Percentiles rank a stretch among this genome's conserved stretches.
These are phyloP conservation scores for Pochonia chlamydosporia DNA, from an alignment of 2,329 filamentous ascomycete species.

Conservation along the genomic window DNA sequence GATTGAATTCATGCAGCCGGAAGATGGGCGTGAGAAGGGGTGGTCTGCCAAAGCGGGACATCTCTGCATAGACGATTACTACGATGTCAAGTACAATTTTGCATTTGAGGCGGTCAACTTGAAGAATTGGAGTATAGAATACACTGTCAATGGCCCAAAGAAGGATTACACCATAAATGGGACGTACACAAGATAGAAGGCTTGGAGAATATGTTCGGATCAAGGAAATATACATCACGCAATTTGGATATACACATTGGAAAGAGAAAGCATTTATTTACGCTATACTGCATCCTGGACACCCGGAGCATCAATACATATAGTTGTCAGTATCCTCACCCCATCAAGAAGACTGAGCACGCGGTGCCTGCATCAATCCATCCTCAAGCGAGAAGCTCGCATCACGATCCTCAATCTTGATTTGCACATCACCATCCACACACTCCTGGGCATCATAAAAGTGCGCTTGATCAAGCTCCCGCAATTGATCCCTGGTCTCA, in stretches of 20 bases:
- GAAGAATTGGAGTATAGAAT: slow-evolving; percentile 52
- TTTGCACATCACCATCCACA: not conserved
- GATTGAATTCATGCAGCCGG: slow-evolving; percentile 51
- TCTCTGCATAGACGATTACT: slow-evolving; percentile 66
- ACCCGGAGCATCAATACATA: too few relatives aligned
- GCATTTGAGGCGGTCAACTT: slow-evolving; percentile 52
- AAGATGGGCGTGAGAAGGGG: slow-evolving; percentile 28
- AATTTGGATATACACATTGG: too few relatives aligned
- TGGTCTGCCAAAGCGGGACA: slow-evolving; percentile 64
- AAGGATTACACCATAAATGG: slow-evolving; percentile 65
- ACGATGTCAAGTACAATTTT: slow-evolving; percentile 66
- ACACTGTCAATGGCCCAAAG: slow-evolving; percentile 63
- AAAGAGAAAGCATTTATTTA: not conserved
- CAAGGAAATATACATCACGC: not conserved
- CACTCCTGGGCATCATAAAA: not conserved
- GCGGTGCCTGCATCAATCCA: not conserved
- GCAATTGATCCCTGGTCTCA: not conserved
- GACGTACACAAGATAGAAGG: slow-evolving; percentile 37
- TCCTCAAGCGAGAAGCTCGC: not conserved
- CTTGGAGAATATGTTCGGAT: not conserved
- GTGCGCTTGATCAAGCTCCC: not conserved
- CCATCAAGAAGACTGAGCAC: too few relatives aligned
- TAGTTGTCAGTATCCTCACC: not conserved
- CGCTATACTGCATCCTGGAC: not conserved
- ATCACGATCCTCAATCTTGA: not conserved